These are phyloP conservation scores for Colletotrichum australisinense DNA, from an alignment of 2,329 filamentous ascomycete genomes.

Conservation along the genomic window DNA sequence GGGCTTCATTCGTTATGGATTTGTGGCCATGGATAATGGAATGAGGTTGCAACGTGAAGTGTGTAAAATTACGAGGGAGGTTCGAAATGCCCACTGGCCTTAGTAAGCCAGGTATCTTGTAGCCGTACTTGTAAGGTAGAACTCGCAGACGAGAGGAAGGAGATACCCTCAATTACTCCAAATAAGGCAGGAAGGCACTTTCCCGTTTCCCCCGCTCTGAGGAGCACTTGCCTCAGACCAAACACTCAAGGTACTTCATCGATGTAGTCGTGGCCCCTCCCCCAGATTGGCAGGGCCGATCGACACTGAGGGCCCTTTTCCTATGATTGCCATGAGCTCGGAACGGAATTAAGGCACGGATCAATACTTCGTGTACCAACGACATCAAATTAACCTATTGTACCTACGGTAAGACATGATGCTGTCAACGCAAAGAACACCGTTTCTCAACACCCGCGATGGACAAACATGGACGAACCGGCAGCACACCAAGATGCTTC, in stretches of 20 bases:
- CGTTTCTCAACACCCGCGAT: neutral
- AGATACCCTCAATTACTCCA: neutral
- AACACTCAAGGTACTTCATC: no score
- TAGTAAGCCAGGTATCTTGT: neutral
- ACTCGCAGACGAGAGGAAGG: neutral
- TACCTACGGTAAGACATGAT: no score
- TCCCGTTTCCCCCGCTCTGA: neutral
- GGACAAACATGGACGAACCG: neutral
- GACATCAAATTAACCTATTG: no score
- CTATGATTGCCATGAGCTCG: conserved; percentile 1
- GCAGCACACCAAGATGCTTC: neutral
- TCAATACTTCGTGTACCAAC: no score
- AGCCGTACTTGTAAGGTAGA: no score
- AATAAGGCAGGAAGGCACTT: no score
- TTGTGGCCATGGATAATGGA: neutral
- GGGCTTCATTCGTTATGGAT: neutral
- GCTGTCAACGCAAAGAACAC: neutral
- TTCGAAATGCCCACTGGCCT: neutral
- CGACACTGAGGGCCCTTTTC: neutral
- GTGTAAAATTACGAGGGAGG: neutral
- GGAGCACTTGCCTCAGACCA: neutral
- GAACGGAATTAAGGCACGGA: neutral
- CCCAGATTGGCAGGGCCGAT: conserved; percentile 23
- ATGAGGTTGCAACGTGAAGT: neutral
- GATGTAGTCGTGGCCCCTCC: conserved; percentile 3